These are phyloP conservation scores for Lodderomyces margitis DNA, from an alignment of 1,139 yeast species.

Conservation along the genomic window DNA sequence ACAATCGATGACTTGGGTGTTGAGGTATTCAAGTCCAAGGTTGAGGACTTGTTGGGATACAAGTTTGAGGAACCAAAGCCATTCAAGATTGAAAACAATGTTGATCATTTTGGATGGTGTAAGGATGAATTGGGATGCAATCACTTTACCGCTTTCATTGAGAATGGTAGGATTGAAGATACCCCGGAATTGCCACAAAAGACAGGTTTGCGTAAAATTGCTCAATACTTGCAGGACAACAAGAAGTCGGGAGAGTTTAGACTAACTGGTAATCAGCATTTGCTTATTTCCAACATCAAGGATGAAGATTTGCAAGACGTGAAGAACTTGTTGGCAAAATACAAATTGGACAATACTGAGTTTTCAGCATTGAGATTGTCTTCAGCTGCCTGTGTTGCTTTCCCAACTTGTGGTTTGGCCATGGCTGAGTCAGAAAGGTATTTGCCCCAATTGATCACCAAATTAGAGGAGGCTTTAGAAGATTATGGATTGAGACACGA, in stretches of 20 bases:
- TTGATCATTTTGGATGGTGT: conserved; percentile 93
- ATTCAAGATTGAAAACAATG: conserved; percentile 79
- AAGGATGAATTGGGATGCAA: conserved; percentile 83
- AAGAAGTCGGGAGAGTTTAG: conserved; percentile 77
- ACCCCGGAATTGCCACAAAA: conserved; percentile 89
- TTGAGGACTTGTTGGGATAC: conserved; percentile 80
- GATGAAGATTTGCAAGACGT: conserved; percentile 65
- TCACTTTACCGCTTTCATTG: conserved; percentile 92
- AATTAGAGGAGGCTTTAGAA: conserved; percentile 81
- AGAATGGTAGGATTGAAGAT: conserved; percentile 95
- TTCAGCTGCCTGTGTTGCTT: conserved; percentile 96
- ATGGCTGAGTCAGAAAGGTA: conserved; percentile 99
- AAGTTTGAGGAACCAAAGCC: conserved; percentile 68
- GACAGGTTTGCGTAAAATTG: conserved; percentile 79
- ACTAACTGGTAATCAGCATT: conserved; percentile 94
- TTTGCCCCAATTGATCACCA: conserved; percentile 76
- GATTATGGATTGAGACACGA: conserved; percentile 94
- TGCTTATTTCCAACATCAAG: conserved; percentile 68
- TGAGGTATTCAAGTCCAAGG: conserved; percentile 73
- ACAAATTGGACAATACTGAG: conserved; percentile 80
- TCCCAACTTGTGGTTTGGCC: conserved; percentile 98
- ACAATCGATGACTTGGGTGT: conserved; percentile 91
- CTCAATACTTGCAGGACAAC: conserved; percentile 52
- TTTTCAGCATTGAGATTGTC: conserved; percentile 84
- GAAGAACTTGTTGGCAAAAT: conserved; percentile 63